A percentile compares a stretch with the other conserved stretches of the same genome.
Evolutionary conservation across 106 monocot genomes (phyloP).

Genomic region (Allium cepa): DNA sequence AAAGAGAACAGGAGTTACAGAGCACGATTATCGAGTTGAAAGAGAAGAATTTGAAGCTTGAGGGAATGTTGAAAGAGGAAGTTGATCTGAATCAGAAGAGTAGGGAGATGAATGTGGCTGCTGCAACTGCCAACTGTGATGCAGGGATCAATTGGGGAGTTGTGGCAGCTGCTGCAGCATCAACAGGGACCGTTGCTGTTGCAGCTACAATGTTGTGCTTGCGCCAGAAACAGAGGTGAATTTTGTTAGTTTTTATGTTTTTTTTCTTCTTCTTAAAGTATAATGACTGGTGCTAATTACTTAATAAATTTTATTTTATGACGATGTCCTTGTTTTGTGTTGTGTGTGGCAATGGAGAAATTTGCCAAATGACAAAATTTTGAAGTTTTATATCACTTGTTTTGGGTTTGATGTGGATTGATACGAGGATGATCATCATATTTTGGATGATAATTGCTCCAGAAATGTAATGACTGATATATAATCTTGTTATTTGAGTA

Average conservation of each 20-base stretch:
- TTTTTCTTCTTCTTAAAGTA: neutral
- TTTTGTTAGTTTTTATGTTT: neutral
- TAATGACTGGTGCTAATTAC: neutral
- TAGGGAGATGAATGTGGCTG: neutral
- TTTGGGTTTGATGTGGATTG: too few species aligned
- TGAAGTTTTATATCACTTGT: neutral
- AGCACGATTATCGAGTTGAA: conserved; percentile 10
- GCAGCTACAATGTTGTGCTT: neutral
- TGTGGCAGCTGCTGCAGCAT: conserved; percentile 5
- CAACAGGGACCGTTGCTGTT: conserved; percentile 1
- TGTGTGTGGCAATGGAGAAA: conserved; percentile 12
- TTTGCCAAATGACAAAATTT: conserved; percentile 6
- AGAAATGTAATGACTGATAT: too few species aligned
- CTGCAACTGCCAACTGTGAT: neutral
- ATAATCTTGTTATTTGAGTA: too few species aligned
- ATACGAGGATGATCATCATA: too few species aligned
- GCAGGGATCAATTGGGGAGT: neutral
- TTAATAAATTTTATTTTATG: neutral
- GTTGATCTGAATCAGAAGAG: neutral
- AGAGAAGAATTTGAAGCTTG: conserved; percentile 8
- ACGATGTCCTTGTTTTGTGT: neutral
- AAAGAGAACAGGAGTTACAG: conserved; percentile 10
- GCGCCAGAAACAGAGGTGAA: conserved; percentile 3
- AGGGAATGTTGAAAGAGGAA: conserved; percentile 7
- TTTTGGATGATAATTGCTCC: too few species aligned